Evolutionary conservation across 2,329 filamentous ascomycete species (phyloP), one percentile per base, ranked within the genome.

Genomic region (Neofusicoccum parvum): DNA sequence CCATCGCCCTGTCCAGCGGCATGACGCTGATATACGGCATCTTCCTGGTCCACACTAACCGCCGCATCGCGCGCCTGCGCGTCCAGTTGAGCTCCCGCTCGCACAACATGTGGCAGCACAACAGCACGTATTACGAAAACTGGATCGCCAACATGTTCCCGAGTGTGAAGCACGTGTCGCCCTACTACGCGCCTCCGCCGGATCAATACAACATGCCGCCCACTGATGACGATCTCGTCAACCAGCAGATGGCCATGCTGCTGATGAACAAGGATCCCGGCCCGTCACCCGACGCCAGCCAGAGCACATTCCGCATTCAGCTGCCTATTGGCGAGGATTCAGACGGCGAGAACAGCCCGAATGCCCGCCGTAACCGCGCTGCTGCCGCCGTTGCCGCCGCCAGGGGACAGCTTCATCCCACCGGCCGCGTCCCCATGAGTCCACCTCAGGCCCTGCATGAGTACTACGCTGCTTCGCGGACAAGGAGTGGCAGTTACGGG

Each of bases 171-270:
- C 45, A 15, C 17, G 43, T 58, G 3, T 45, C 70, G 60, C 46
- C 54, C 56, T 27, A 66, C 67, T 59, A 49, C 20, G 15, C 54
- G 10, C 23, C 50, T 9, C 49, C 66, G 4, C 46, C 63, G 5
- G 45, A 49, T 11, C 49, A 51, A 12, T 72, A n/a, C 70, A 62
- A 51, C 50, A 60, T 50, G 23, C 54, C 71, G 0, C 68, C 82
- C 63, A 77, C 77, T 23, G 82, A 85, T 69, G 81, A 83, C 63
- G 82, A 85, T 58, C 74, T 79, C 66, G 80, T 83, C 65, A 80
- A 81, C 36, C 80, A 82, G 68, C 82, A 84, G 67, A 82, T 84
- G 78, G 76, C 81, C n/a, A 75, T 80, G 67, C 75, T 85, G 0
- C 77, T 84, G 15, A 70, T 75, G 64, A 74, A 74, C 64, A 68